Base-by-base conservation (phyloP, 2,329 filamentous ascomycete genomes). In the Aspergillus melleus region DNA sequence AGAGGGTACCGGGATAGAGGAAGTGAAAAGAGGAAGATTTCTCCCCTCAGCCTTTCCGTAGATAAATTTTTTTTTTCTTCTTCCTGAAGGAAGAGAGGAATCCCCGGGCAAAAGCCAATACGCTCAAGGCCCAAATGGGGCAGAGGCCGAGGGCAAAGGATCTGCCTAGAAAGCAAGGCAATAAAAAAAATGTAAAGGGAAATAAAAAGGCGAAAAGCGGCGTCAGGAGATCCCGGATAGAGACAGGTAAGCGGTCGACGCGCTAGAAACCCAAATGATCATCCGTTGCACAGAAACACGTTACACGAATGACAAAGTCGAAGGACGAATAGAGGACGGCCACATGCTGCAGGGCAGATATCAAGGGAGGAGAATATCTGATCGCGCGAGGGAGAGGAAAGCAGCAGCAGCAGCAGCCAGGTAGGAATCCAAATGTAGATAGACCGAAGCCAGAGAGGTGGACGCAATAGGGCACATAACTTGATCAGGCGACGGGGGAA, bases 231-330 rank as follows among this genome's bases (percentile, higher is more conserved):
- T 60, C 60, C 52, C 54, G 44, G 59, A 46, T 55, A 47, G 26
- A 30, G 52, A 39, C 29, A 32, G 26, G 61, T 66, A 65, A 66
- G 59, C 63, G 61, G 61, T 59, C 59, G 60, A 64, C 54, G 56
- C 46, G 46, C 58, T 61, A 16, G 52, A 58, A 58, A 55, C 60
- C 36, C 36, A 42, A 42, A 42, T 64, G 54, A 58, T 54, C 58
- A 64, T 56, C 57, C 65, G 70, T 72, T 62, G 65, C 63, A 71
- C 68, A 72, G 62, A 64, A 70, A 66, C 61, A 71, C 61, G 70
- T 74, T 76, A 76, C 72, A 73, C 72, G 63, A 65, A 63, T 60
- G 64, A 71, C 51, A 60, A 54, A 67, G 60, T 63, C 64, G 64
- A 57, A 62, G 63, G 65, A 66, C 70, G 68, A 75, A 74, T 73